phyloP scores from a whole-genome alignment of 1,284 basidiomycete genomes.

The Sporisorium exsertum region DNA sequence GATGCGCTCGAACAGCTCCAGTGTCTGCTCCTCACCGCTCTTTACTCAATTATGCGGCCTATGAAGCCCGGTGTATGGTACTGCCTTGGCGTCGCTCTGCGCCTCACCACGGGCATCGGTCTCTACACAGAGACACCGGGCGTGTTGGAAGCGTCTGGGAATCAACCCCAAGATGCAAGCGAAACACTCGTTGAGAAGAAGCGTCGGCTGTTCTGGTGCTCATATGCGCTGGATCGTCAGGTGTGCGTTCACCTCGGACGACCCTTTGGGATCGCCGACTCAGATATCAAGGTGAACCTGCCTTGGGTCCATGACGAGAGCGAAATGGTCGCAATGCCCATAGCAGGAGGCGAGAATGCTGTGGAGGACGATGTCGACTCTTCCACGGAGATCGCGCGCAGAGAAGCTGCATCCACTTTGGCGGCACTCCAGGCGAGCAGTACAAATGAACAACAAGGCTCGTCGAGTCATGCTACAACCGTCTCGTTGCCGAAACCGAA shows the following conservation, averaged over 20 bases:
- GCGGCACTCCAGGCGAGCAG: conserved; percentile 40
- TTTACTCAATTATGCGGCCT: conserved; percentile 54
- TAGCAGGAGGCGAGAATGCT: conserved; percentile 9
- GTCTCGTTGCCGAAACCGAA: conserved; percentile 38
- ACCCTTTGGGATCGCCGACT: conserved; percentile 51
- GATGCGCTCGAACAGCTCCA: conserved; percentile 52
- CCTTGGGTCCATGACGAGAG: conserved; percentile 41
- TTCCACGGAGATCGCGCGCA: conserved; percentile 37
- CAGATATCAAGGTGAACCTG: conserved; percentile 47
- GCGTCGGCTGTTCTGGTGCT: conserved; percentile 52
- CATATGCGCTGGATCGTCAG: conserved; percentile 48
- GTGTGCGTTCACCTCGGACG: conserved; percentile 51
- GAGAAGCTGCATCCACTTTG: conserved; percentile 47
- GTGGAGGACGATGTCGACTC: conserved; percentile 35
- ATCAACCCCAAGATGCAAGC: conserved; percentile 18
- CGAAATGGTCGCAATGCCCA: conserved; percentile 34
- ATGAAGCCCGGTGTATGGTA: conserved; percentile 54
- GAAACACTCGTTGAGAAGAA: conserved; percentile 44
- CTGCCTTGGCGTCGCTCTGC: conserved; percentile 45
- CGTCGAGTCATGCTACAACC: not conserved
- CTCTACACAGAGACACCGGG: conserved; percentile 43
- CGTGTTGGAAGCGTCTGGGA: conserved; percentile 26
- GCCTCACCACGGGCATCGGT: conserved; percentile 49
- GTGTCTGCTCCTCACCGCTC: conserved; percentile 46
- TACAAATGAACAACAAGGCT: conserved; percentile 16